phyloP scores from a whole-genome alignment of 306 rosid genomes.

The Begonia fuchsioides region DNA sequence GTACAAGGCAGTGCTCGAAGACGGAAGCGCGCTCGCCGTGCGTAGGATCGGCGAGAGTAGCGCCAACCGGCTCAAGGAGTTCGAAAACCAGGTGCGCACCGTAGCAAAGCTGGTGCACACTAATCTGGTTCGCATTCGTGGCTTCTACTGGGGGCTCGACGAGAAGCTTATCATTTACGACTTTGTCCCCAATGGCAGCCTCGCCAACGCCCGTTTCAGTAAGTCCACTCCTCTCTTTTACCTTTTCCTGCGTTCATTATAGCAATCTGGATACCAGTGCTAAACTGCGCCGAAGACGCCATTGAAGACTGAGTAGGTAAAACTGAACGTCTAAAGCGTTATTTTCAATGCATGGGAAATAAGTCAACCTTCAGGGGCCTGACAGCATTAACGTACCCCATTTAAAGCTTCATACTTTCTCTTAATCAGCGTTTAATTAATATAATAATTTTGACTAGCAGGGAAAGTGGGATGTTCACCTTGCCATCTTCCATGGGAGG shows the following conservation, averaged over 20 bases:
- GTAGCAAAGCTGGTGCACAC: constrained; percentile 79
- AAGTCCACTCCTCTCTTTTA: constrained; percentile 9
- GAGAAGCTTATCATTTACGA: constrained; percentile 93
- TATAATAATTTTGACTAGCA: constrained; percentile 15
- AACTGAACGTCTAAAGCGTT: constrained; percentile 11
- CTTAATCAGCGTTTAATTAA: no score
- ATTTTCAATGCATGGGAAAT: constrained; percentile 19
- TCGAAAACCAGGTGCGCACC: constrained; percentile 57
- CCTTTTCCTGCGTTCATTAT: constrained; percentile 10
- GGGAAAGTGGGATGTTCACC: constrained; percentile 93
- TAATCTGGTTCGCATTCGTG: constrained; percentile 73
- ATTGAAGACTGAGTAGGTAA: constrained; percentile 49
- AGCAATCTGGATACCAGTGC: neutral
- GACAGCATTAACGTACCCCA: no score
- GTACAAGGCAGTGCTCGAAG: constrained; percentile 91
- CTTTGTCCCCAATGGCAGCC: constrained; percentile 84
- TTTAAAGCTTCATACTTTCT: no score
- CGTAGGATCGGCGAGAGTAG: constrained; percentile 79
- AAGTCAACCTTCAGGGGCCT: constrained; percentile 24
- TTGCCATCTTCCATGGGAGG: constrained; percentile 92
- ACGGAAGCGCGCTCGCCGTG: constrained; percentile 67
- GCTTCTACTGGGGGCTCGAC: constrained; percentile 74
- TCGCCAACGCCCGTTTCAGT: constrained; percentile 94
- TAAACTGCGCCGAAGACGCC: constrained; percentile 10
- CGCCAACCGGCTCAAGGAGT: constrained; percentile 71